Evolutionary conservation across 169 alveolate genomes (phyloP), one percentile per base, ranked within the genome.

Genomic region (Babesia ovata): DNA sequence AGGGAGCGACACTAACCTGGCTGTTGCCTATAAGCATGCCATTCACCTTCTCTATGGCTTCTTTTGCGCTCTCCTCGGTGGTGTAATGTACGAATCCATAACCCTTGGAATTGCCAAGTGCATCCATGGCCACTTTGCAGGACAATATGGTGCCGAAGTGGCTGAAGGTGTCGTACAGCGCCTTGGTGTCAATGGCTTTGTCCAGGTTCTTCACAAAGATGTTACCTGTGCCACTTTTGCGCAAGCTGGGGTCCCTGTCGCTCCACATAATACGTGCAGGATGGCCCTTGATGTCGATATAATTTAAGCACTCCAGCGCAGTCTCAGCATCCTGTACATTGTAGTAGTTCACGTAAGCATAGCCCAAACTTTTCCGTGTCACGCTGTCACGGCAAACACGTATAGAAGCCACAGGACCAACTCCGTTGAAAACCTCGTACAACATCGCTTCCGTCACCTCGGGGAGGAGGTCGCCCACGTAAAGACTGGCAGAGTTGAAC

Each of bases 41-140:
- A 70, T 96, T 95, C 54, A 96, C 93, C 86, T 94, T 84, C 65
- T 92, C 95, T 36, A 96, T 92, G 22, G 98, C 99, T 74, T 92
- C 95, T 54, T 88, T 81, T 1, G 99, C 99, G 61, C 95, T 88
- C 48, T 95, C 98, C 50, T 91, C 97, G 39, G 91, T 91, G 56
- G 95, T 96, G 79, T 93, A 96, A 86, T 96, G 98, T n/a, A 97
- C 98, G 56, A 96, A 97, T 16, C 99, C 99, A 70, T 95, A 96
- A 22, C 99, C 98, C 66, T 91, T 91, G 70, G 97, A 92, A 49
- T 85, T 86, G 39, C 97, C 97, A 39, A 85, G 82, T 21, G 81
- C 81, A 71, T 95, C 97, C 8, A 93, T 86, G 17, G 98, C 97
- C n/a, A 94, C 98, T 81, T 97, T 97, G 91, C 98, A 94, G 42